A percentile compares a stretch with the other conserved stretches of the same genome.
Conservation (phyloP, 768 basidiomycete genomes). For the Neoboletus brunneissimus region DNA sequence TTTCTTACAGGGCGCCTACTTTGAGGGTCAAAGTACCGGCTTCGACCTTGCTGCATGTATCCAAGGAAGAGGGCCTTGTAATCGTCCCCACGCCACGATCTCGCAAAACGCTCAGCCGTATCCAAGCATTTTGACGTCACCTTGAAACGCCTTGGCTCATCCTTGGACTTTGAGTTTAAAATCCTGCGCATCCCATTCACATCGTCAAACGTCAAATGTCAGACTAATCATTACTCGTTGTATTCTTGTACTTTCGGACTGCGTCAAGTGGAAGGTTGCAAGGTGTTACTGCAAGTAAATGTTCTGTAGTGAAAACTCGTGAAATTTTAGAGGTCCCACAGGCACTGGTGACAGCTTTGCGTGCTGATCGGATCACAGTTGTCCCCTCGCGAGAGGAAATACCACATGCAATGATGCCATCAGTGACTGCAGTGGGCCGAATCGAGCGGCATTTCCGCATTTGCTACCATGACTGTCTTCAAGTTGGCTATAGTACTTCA, state of each 20-base stretch:
- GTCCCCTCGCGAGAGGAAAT: no score
- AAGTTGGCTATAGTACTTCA: no score
- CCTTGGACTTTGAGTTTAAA: not conserved
- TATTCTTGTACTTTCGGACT: not conserved
- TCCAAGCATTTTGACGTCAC: slow-evolving; percentile 11
- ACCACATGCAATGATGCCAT: no score
- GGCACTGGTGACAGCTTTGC: no score
- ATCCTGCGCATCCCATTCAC: not conserved
- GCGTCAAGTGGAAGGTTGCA: no score
- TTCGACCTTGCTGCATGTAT: slow-evolving; percentile 43
- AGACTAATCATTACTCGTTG: not conserved
- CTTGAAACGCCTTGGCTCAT: not conserved
- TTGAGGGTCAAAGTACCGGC: slow-evolving; percentile 47
- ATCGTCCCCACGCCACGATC: slow-evolving; percentile 25
- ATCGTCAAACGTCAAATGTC: not conserved
- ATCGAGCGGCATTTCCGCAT: no score
- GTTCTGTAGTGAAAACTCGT: no score
- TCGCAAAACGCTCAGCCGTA: slow-evolving; percentile 36
- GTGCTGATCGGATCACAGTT: no score
- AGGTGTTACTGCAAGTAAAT: no score
- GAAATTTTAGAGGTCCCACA: no score
- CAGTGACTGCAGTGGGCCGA: no score
- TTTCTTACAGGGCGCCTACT: slow-evolving; percentile 57
- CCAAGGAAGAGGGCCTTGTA: slow-evolving; percentile 19
- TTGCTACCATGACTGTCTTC: no score